phyloP scores from a whole-genome alignment of 2,329 filamentous ascomycete species.

The Ciborinia camelliae region DNA sequence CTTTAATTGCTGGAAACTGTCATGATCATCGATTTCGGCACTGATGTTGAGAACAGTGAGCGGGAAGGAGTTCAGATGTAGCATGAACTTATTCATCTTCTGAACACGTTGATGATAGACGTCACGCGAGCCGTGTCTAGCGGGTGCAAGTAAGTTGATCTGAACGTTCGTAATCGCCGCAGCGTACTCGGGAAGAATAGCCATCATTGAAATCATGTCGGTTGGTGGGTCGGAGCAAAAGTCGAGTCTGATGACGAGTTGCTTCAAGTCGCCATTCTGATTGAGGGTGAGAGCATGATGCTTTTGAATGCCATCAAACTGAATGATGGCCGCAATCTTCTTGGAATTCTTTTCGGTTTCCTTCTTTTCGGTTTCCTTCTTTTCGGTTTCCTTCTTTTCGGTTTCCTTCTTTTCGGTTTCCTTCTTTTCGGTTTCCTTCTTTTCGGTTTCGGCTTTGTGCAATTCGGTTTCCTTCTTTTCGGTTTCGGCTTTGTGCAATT shows the following conservation, averaged over 20 bases:
- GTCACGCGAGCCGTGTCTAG: not conserved
- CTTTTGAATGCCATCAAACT: not conserved
- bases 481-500: too few species aligned
- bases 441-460: too few species aligned
- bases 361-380: not conserved
- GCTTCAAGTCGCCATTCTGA: not conserved
- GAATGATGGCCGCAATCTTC: not conserved
- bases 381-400: not conserved
- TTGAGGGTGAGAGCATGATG: not conserved
- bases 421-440: not conserved
- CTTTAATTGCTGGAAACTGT: not conserved
- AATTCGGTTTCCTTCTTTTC: not conserved
- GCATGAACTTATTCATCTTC: not conserved
- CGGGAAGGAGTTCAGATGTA: not conserved
- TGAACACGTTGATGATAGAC: not conserved
- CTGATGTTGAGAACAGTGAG: not conserved
- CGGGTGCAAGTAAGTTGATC: not conserved
- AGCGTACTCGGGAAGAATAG: not conserved
- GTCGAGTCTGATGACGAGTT: not conserved
- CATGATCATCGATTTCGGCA: not conserved
- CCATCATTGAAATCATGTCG: not conserved
- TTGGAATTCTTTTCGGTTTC: not conserved
- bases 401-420: too few species aligned
- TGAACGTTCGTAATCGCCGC: not conserved
- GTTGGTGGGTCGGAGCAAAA: not conserved